Conservation (phyloP, 495 filamentous ascomycete genomes). For the Podospora conica region DNA sequence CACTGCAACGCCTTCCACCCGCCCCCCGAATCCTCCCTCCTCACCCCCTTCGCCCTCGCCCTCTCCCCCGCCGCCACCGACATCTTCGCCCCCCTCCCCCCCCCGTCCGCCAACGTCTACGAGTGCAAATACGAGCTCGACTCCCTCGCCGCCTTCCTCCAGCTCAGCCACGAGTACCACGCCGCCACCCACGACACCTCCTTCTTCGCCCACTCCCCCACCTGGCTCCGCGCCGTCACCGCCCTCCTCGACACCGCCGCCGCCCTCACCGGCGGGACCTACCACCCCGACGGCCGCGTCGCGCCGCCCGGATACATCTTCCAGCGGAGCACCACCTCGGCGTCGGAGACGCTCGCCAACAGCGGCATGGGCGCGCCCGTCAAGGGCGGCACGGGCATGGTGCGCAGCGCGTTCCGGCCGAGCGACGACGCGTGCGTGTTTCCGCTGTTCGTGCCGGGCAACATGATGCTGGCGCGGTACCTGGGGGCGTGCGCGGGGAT, state of each 20-base stretch:
- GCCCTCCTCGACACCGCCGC: slow-evolving; percentile 45
- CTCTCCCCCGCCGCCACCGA: slow-evolving; percentile 20
- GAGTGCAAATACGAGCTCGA: slow-evolving; percentile 62
- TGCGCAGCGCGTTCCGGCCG: slow-evolving; percentile 56
- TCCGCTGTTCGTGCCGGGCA: slow-evolving; percentile 57
- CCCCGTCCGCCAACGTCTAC: slow-evolving; percentile 27
- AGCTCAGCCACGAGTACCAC: slow-evolving; percentile 54
- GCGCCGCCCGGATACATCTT: slow-evolving; percentile 51
- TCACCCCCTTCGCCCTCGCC: slow-evolving; percentile 30
- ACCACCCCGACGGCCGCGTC: slow-evolving; percentile 48
- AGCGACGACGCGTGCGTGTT: slow-evolving; percentile 56
- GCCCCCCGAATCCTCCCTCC: slow-evolving; percentile 41
- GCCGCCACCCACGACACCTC: slow-evolving; percentile 47
- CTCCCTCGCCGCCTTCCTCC: slow-evolving; percentile 57
- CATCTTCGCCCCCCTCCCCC: slow-evolving; percentile 16
- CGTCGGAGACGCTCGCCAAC: slow-evolving; percentile 57
- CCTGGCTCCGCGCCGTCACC: slow-evolving; percentile 28
- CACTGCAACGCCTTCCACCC: slow-evolving; percentile 62
- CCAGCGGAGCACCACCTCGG: slow-evolving; percentile 43
- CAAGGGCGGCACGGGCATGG: slow-evolving; percentile 50
- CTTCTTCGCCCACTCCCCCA: slow-evolving; percentile 49
- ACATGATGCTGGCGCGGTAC: slow-evolving; percentile 63
- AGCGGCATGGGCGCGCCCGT: slow-evolving; percentile 54
- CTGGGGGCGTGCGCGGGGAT: slow-evolving; percentile 45
- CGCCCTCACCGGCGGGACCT: slow-evolving; percentile 51